A percentile compares a stretch with the other conserved stretches of the same genome.
Conservation (phyloP, 129 eudicot genomes). For the Apium graveolens region DNA sequence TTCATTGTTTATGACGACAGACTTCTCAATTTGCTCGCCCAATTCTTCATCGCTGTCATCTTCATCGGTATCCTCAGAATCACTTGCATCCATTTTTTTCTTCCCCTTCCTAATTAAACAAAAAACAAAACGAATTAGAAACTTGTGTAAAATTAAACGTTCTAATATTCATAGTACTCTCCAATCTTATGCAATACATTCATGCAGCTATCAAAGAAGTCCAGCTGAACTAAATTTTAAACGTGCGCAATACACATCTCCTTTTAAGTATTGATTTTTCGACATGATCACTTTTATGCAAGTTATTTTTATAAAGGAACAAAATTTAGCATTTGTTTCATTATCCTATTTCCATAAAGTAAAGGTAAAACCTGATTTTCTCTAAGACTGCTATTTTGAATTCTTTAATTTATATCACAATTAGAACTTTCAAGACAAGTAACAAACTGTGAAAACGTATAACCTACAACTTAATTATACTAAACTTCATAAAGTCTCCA, state of each 20-base stretch:
- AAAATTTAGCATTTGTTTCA: background rate
- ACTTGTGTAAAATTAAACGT: background rate
- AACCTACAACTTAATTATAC: background rate
- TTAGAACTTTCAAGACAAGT: background rate
- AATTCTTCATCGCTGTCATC: slow-evolving; percentile 47
- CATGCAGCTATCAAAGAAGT: background rate
- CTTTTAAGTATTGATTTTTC: background rate
- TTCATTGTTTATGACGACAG: slow-evolving; percentile 48
- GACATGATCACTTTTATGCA: background rate
- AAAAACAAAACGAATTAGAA: background rate
- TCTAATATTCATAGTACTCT: background rate
- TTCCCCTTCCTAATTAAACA: slow-evolving; percentile 67
- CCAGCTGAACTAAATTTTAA: background rate
- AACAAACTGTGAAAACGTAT: background rate
- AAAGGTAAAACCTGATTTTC: background rate
- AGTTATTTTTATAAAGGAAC: background rate
- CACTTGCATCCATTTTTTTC: slow-evolving; percentile 74
- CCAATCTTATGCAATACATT: background rate
- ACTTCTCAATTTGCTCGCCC: slow-evolving; percentile 51
- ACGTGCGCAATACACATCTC: background rate
- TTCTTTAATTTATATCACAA: background rate
- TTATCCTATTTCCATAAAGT: background rate
- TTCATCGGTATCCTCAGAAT: slow-evolving; percentile 53
- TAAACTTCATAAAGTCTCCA: background rate
- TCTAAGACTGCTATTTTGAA: background rate